Evolutionary conservation across 2,329 filamentous ascomycete genomes (phyloP).

Genomic region (Trichoderma atroviride): DNA sequence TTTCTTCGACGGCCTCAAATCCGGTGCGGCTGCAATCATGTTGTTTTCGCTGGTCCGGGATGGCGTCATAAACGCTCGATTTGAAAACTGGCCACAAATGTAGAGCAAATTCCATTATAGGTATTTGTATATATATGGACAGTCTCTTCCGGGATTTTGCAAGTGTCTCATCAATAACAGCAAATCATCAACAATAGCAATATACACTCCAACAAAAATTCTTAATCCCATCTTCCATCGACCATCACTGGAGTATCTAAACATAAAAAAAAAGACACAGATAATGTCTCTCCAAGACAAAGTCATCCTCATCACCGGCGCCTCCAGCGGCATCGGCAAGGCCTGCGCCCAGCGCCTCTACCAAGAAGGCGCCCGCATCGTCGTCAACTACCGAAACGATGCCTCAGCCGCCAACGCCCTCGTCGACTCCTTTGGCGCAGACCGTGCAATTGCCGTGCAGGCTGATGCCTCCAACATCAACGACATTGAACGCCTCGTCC

Average conservation of each 20-base stretch:
- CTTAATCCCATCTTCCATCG: neutral
- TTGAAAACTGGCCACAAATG: neutral
- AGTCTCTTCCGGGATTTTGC: neutral
- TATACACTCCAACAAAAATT: neutral
- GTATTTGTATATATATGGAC: neutral
- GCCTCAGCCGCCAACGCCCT: constrained; percentile 50
- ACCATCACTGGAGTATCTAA: neutral
- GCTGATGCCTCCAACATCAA: constrained; percentile 54
- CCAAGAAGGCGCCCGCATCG: constrained; percentile 57
- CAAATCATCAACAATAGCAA: neutral
- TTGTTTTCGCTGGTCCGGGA: neutral
- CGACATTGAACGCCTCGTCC: constrained; percentile 53
- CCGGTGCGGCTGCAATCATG: neutral
- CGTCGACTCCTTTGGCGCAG: constrained; percentile 50
- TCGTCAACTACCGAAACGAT: constrained; percentile 59
- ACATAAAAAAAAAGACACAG: neutral
- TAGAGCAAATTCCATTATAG: neutral
- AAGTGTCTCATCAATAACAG: neutral
- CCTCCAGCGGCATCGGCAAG: constrained; percentile 61
- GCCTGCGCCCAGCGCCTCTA: constrained; percentile 60
- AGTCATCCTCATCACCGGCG: constrained; percentile 55
- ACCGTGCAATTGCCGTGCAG: constrained; percentile 56
- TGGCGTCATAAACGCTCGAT: neutral
- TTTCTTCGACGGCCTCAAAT: neutral
- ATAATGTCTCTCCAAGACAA: constrained; percentile 42